A percentile compares a stretch with the other conserved stretches of the same genome.
Evolutionary conservation across 2,329 filamentous ascomycete species (phyloP).

Genomic region (Rhinocladiella similis): DNA sequence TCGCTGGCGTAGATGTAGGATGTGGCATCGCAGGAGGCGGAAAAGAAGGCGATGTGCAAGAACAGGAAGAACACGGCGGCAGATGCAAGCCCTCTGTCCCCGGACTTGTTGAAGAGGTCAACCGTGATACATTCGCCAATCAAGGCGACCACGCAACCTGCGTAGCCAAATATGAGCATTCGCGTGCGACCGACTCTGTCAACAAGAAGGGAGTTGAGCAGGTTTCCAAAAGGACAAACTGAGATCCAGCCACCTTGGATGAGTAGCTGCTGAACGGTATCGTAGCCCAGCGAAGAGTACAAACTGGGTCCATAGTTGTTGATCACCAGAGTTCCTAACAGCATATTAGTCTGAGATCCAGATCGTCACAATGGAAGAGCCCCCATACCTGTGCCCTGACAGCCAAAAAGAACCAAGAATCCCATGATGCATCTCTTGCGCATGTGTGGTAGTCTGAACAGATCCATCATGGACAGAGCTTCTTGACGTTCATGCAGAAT

Average conservation of each 20-base stretch:
- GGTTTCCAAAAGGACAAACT: conserved; percentile 20
- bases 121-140: conserved; percentile 44
- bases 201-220: conserved; percentile 17
- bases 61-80: conserved; percentile 43
- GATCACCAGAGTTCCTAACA: conserved; percentile 7
- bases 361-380: neutral
- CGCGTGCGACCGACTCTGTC: conserved; percentile 15
- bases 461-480: conserved; percentile 10
- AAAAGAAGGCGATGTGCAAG: conserved; percentile 54
- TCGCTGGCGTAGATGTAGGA: conserved; percentile 69
- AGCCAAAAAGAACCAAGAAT: conserved; percentile 7
- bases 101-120: conserved; percentile 48
- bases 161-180: conserved; percentile 36
- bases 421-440: conserved; percentile 23
- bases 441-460: conserved; percentile 19
- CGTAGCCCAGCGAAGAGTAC: conserved; percentile 8
- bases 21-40: conserved; percentile 63
- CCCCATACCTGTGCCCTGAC: conserved; percentile 6
- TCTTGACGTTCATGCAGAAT: conserved; percentile 11
- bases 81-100: conserved; percentile 46
- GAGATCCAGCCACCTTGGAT: conserved; percentile 9
- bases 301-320: conserved; percentile 15
- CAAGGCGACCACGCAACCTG: conserved; percentile 33
- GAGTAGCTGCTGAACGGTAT: conserved; percentile 2
- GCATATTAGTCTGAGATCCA: neutral